Percentiles rank a stretch among this genome's conserved stretches.
Conservation (phyloP, 345 rosid species). For the Corchorus olitorius region DNA sequence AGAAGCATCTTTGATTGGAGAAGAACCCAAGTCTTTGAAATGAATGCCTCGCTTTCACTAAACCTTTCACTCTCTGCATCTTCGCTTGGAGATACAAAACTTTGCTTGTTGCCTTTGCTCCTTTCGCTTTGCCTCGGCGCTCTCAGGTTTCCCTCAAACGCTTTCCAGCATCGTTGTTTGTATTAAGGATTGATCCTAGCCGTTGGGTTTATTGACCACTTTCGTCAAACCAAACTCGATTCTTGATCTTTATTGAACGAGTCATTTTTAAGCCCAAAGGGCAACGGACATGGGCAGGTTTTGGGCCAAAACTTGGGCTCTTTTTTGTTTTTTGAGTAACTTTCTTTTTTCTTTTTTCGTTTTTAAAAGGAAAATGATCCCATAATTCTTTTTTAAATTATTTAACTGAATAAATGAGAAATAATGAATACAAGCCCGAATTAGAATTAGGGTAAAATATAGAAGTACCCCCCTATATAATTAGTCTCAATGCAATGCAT, state of each 20-base stretch:
- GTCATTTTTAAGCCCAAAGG: not conserved
- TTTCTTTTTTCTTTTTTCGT: no score
- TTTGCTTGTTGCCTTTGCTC: not conserved
- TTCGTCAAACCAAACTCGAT: not conserved
- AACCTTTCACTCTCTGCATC: conserved; percentile 59
- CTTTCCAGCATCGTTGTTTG: not conserved
- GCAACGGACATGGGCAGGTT: not conserved
- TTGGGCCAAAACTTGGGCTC: no score
- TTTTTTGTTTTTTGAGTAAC: no score
- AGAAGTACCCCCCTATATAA: no score
- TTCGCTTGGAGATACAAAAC: not conserved
- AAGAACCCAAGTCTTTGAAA: conserved; percentile 39
- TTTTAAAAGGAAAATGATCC: no score
- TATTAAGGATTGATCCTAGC: not conserved
- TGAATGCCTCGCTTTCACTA: conserved; percentile 39
- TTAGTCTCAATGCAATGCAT: no score
- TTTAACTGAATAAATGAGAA: no score
- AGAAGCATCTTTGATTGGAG: conserved; percentile 47
- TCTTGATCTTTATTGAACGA: not conserved
- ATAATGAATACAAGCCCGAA: no score
- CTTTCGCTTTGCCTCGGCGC: not conserved
- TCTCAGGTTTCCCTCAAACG: not conserved
- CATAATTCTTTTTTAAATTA: no score
- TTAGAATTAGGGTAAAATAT: no score
- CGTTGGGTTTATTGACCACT: conserved; percentile 2